A percentile compares a stretch with the other conserved stretches of the same genome.
These are phyloP conservation scores for Rasamsonia emersonii DNA, from an alignment of 2,329 filamentous ascomycete genomes.

Conservation along the genomic window DNA sequence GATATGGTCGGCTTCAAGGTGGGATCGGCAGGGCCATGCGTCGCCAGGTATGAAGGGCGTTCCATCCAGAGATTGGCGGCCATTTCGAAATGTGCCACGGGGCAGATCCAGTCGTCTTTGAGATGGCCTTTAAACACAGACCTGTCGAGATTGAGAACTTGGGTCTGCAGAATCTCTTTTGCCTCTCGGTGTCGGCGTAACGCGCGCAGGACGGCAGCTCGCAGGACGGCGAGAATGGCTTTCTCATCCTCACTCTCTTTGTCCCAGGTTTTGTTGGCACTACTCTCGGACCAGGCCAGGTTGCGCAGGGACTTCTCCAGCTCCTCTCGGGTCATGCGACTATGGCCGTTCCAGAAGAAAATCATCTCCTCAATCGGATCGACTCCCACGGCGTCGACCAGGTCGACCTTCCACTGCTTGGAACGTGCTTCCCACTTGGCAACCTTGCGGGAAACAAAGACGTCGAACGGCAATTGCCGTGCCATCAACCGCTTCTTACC, in stretches of 20 bases:
- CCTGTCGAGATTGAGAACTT: conserved; percentile 54
- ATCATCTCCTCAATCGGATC: conserved; percentile 84
- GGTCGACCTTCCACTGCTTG: conserved; percentile 54
- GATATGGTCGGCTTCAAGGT: conserved; percentile 5
- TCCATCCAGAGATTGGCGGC: conserved; percentile 74
- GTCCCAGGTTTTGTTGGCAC: conserved; percentile 44
- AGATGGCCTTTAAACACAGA: conserved; percentile 43
- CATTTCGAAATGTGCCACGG: conserved; percentile 78
- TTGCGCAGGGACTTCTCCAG: conserved; percentile 54
- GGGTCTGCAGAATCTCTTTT: conserved; percentile 50
- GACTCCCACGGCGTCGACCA: conserved; percentile 73
- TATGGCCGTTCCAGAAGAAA: conserved; percentile 86
- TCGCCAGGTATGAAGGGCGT: conserved; percentile 30
- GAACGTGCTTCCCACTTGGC: conserved; percentile 79
- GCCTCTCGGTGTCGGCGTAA: conserved; percentile 58
- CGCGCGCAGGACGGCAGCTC: conserved; percentile 57
- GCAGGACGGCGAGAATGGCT: conserved; percentile 58
- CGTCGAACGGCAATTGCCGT: conserved; percentile 78
- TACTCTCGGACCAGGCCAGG: conserved; percentile 61
- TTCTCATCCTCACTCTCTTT: conserved; percentile 50
- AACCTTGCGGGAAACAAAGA: conserved; percentile 75
- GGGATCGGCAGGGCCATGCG: conserved; percentile 15
- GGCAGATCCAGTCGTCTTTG: conserved; percentile 54
- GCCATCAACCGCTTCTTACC: conserved; percentile 89
- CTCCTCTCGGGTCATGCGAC: conserved; percentile 62